A percentile compares a stretch with the other conserved stretches of the same genome.
phyloP scores from a whole-genome alignment of 768 basidiomycete genomes.

The Leccinum boreale region DNA sequence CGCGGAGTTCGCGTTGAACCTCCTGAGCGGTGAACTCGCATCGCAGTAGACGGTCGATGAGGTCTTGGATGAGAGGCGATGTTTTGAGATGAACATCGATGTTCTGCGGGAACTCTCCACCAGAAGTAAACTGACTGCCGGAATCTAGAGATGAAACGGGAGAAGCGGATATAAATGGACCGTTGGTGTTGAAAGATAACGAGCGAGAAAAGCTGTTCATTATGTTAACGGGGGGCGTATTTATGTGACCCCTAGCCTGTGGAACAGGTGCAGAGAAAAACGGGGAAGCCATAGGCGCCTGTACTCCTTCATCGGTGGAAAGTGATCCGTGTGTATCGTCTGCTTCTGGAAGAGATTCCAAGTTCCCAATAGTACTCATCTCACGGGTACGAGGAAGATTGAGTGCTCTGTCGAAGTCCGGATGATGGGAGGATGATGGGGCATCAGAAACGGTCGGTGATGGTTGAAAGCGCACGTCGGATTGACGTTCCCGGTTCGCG shows the following conservation, averaged over 20 bases:
- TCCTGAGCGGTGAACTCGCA: conserved; percentile 69
- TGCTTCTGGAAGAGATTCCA: conserved; percentile 54
- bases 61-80: conserved; percentile 72
- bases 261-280: conserved; percentile 40
- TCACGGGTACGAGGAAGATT: conserved; percentile 45
- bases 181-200: conserved; percentile 42
- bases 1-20: conserved; percentile 69
- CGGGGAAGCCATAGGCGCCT: conserved; percentile 28
- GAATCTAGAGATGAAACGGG: conserved; percentile 80
- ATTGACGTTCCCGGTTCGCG: conserved; percentile 18
- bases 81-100: conserved; percentile 75
- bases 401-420: conserved; percentile 45
- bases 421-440: conserved; percentile 47
- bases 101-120: conserved; percentile 43
- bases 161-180: conserved; percentile 59
- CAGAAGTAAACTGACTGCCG: conserved; percentile 56
- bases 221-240: conserved; percentile 46
- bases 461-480: conserved; percentile 32
- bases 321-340: conserved; percentile 46
- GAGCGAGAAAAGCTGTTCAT: conserved; percentile 34
- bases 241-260: conserved; percentile 37
- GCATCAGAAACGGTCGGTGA: conserved; percentile 39
- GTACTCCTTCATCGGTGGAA: conserved; percentile 24
- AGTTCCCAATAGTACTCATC: conserved; percentile 44
- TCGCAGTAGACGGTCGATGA: conserved; percentile 69